Evolutionary conservation across 164 flowering plant species (phyloP), one percentile per base, ranked within the genome.

Genomic region (Hamamelis virginiana): DNA sequence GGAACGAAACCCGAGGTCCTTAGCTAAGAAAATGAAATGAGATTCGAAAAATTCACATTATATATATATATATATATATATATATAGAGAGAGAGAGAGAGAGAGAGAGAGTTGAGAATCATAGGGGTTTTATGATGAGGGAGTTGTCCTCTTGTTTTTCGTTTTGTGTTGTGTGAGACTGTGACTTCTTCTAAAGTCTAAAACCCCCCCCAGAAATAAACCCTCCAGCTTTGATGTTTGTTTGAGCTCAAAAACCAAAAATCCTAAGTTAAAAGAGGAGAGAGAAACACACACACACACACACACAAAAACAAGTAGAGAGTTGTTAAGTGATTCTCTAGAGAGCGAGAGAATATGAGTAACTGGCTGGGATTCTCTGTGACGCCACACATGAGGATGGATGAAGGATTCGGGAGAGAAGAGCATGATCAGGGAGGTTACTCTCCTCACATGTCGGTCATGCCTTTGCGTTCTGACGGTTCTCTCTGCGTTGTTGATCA

Each of bases 311-410:
- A n/a, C n/a, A n/a, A n/a, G n/a, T n/a, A n/a, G n/a, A n/a, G n/a
- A n/a, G n/a, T n/a, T n/a, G n/a, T n/a, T n/a, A n/a, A n/a, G 51
- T n/a, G 63, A 33, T 27, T 62, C 25, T 52, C 45, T 61, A 21
- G 65, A 22, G 14, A 27, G 23, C n/a, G 50, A 57, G 27, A 62
- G 47, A 26, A 33, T n/a, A 90, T 83, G 86, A 87, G 83, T 67
- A 81, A 86, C 48, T 91, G 97, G 97, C 64, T 88, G 80, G 97
- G 92, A 8, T 91, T 91, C 48, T 87, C 97, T 74, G 77, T 87
- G 66, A 81, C 85, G 62, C 86, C 92, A 5, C 90, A 82, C 81
- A 76, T 82, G 62, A 86, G 81, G 28, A 74, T 83, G 61, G 76
- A 82, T 51, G 82, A 78, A 47, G 75, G 74, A 1, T 71, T 71